Evolutionary conservation across 805 yeast species (phyloP).

Genomic region (Barnettozyma sucrosica): DNA sequence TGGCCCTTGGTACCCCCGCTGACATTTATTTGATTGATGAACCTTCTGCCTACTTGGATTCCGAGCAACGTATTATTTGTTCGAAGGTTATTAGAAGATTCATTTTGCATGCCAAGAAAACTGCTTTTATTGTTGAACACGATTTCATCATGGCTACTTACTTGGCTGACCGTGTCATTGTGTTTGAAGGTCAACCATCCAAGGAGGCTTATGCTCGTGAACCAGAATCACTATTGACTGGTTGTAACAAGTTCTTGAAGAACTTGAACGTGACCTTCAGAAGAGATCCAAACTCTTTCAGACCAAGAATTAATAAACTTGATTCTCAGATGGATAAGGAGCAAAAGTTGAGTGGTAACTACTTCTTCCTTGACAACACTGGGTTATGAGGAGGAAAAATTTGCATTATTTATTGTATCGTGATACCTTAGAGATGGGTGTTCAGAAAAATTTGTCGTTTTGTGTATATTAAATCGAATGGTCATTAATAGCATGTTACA

Average conservation of each 20-base stretch:
- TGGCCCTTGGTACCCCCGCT: constrained; percentile 90
- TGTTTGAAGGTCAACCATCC: constrained; percentile 94
- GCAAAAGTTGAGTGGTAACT: constrained; percentile 88
- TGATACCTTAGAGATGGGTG: neutral
- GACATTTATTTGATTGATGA: constrained; percentile 97
- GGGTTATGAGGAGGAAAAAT: constrained; percentile 31
- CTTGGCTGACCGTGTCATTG: constrained; percentile 97
- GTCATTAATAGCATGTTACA: neutral
- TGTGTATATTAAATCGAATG: constrained; percentile 1
- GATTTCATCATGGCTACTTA: constrained; percentile 99
- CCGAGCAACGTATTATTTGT: constrained; percentile 99
- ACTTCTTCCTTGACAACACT: constrained; percentile 83
- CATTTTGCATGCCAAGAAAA: constrained; percentile 92
- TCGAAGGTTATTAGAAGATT: constrained; percentile 97
- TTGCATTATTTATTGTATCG: neutral
- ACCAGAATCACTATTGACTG: constrained; percentile 92
- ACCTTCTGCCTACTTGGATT: constrained; percentile 98
- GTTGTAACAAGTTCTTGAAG: constrained; percentile 95
- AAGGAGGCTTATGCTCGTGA: constrained; percentile 75
- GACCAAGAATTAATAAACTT: constrained; percentile 97
- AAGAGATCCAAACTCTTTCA: constrained; percentile 96
- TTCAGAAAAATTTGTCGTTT: neutral
- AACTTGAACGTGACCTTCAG: constrained; percentile 96
- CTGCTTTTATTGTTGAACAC: constrained; percentile 99
- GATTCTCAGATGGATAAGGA: constrained; percentile 99